Evolutionary conservation across 2,329 filamentous ascomycete species (phyloP).

Genomic region (Talaromyces sp.): DNA sequence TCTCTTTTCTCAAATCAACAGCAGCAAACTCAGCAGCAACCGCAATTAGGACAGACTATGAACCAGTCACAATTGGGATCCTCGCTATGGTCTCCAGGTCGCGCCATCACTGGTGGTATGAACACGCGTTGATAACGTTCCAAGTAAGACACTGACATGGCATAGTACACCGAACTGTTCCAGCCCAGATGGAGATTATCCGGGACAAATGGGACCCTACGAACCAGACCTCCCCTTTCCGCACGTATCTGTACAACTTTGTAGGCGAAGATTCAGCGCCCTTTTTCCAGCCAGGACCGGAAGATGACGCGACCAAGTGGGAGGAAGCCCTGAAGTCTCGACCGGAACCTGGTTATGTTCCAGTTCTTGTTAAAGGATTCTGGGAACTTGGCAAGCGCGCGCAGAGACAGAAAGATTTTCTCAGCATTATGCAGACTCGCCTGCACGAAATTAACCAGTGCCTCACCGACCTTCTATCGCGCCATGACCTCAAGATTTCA

Average conservation of each 20-base stretch:
- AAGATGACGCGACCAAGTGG: slow-evolving; percentile 59
- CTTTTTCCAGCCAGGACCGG: slow-evolving; percentile 54
- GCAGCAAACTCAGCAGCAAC: slow-evolving; percentile 24
- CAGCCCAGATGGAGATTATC: slow-evolving; percentile 57
- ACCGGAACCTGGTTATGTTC: slow-evolving; percentile 53
- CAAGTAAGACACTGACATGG: slow-evolving; percentile 8
- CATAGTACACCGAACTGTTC: slow-evolving; percentile 54
- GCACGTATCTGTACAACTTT: slow-evolving; percentile 60
- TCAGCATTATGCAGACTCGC: slow-evolving; percentile 53
- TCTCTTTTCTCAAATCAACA: slow-evolving; percentile 14
- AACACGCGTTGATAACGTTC: slow-evolving; percentile 1
- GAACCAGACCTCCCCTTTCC: slow-evolving; percentile 49
- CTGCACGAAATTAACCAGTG: slow-evolving; percentile 62
- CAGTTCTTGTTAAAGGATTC: slow-evolving; percentile 57
- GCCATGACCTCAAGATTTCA: slow-evolving; percentile 56
- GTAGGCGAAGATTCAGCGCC: slow-evolving; percentile 55
- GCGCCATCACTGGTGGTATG: slow-evolving; percentile 38
- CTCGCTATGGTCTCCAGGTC: slow-evolving; percentile 39
- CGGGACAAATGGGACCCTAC: slow-evolving; percentile 56
- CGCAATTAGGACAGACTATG: slow-evolving; percentile 26
- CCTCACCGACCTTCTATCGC: slow-evolving; percentile 53
- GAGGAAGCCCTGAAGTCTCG: slow-evolving; percentile 59
- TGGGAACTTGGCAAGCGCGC: slow-evolving; percentile 54
- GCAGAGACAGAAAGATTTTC: slow-evolving; percentile 51
- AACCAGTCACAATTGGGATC: slow-evolving; percentile 36